These are phyloP conservation scores for Eremothecium gossypii DNA, from an alignment of 1,139 yeast genomes.

Conservation along the genomic window DNA sequence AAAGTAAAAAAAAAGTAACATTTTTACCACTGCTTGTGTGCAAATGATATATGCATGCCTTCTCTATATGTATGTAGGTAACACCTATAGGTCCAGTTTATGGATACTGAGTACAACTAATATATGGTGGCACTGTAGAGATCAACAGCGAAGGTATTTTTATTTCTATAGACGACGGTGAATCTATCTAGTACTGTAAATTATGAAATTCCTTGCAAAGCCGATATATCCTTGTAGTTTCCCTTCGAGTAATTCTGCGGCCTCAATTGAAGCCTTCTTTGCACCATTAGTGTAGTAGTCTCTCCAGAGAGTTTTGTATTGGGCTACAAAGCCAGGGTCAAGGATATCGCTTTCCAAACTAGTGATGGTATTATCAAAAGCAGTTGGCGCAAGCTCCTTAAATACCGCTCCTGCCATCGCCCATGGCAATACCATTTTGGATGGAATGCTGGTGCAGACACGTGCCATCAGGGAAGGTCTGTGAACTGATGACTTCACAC, in stretches of 20 bases:
- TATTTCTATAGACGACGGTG: too few species aligned
- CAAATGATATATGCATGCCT: too few species aligned
- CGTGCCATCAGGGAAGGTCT: conserved; percentile 11
- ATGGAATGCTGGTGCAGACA: conserved; percentile 19
- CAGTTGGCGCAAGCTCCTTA: conserved; percentile 16
- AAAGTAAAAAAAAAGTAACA: too few species aligned
- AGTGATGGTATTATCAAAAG: conserved; percentile 15
- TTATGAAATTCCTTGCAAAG: conserved; percentile 6
- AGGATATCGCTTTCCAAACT: conserved; percentile 16
- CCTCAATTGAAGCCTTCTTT: conserved; percentile 5
- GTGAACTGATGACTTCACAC: conserved; percentile 6
- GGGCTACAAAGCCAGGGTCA: conserved; percentile 13
- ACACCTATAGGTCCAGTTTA: too few species aligned
- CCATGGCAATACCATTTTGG: conserved; percentile 21
- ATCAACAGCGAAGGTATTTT: too few species aligned
- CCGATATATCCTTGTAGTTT: conserved; percentile 11
- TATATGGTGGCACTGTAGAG: too few species aligned
- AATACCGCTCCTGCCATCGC: conserved; percentile 16
- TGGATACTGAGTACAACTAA: too few species aligned
- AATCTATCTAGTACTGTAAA: conserved; percentile 1
- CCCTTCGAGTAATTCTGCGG: conserved; percentile 7
- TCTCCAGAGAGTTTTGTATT: conserved; percentile 12
- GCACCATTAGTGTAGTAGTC: conserved; percentile 12
- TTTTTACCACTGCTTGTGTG: too few species aligned
- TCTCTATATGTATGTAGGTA: too few species aligned